Percentiles rank a stretch among this genome's conserved stretches.
phyloP scores from a whole-genome alignment of 495 filamentous ascomycete genomes.

The Penicillium samsonianum region DNA sequence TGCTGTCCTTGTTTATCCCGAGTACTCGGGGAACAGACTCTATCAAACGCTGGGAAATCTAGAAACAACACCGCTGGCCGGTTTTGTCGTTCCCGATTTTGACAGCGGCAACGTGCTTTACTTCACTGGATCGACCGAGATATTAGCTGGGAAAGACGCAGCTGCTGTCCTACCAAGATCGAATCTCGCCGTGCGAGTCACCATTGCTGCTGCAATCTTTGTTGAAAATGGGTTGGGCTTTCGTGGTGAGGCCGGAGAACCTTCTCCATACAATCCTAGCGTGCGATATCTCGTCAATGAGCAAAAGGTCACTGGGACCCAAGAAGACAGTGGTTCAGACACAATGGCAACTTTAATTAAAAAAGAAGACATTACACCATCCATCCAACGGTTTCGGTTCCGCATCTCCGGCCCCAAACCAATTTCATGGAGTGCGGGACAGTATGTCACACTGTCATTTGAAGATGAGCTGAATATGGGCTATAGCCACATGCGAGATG shows the following conservation, averaged over 20 bases:
- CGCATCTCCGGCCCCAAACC: conserved; percentile 47
- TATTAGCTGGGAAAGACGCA: conserved; percentile 63
- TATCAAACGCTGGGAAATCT: conserved; percentile 83
- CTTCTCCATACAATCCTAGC: conserved; percentile 71
- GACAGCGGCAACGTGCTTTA: conserved; percentile 70
- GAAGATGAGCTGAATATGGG: conserved; percentile 64
- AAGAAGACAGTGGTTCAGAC: conserved; percentile 22
- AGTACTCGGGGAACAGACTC: conserved; percentile 78
- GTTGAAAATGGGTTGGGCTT: conserved; percentile 66
- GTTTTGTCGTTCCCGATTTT: conserved; percentile 71
- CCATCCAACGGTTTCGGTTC: conserved; percentile 64
- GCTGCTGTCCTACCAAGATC: conserved; percentile 61
- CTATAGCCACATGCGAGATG: conserved; percentile 79
- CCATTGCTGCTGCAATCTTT: conserved; percentile 58
- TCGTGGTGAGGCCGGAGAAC: conserved; percentile 57
- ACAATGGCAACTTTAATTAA: conserved; percentile 53
- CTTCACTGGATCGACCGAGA: conserved; percentile 63
- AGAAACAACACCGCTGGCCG: conserved; percentile 59
- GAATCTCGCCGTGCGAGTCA: conserved; percentile 70
- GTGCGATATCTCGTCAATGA: conserved; percentile 58
- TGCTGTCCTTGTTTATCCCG: conserved; percentile 66
- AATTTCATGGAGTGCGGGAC: conserved; percentile 62
- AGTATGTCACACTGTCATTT: conserved; percentile 76
- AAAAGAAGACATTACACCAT: conserved; percentile 61
- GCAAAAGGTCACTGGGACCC: conserved; percentile 27